phyloP scores from a whole-genome alignment of 345 rosid genomes.

The Ricinus communis region DNA sequence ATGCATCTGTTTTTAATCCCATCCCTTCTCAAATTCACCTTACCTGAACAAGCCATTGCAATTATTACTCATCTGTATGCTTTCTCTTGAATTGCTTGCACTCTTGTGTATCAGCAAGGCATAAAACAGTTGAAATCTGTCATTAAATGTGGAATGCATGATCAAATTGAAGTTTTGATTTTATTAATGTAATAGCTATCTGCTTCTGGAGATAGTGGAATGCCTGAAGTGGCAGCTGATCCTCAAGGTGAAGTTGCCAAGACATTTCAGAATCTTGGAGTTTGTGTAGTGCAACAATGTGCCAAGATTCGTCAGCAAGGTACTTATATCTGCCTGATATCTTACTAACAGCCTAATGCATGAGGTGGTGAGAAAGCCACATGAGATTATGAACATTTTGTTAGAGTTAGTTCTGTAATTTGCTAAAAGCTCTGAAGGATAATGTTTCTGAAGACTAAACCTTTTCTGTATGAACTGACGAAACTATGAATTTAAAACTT shows the following conservation, averaged over 20 bases:
- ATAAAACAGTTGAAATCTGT: constrained; percentile 1
- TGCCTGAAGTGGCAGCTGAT: constrained; percentile 85
- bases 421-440: background rate
- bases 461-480: background rate
- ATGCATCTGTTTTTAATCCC: background rate
- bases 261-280: constrained; percentile 85
- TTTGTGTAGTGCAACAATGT: constrained; percentile 90
- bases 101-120: background rate
- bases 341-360: background rate
- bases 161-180: constrained; percentile 1
- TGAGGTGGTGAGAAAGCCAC: constrained; percentile 1
- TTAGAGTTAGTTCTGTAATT: background rate
- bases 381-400: constrained; percentile 2
- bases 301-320: constrained; percentile 99
- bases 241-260: constrained; percentile 86
- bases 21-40: background rate
- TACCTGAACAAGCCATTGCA: background rate
- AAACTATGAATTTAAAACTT: background rate
- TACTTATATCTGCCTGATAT: constrained; percentile 19
- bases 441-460: background rate
- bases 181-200: constrained; percentile 53
- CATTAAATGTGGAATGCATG: constrained; percentile 11
- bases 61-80: background rate
- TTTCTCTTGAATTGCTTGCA: background rate
- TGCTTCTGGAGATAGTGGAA: constrained; percentile 94